phyloP scores from a whole-genome alignment of 139 green algal species.

The Pycnococcus provasolii region DNA sequence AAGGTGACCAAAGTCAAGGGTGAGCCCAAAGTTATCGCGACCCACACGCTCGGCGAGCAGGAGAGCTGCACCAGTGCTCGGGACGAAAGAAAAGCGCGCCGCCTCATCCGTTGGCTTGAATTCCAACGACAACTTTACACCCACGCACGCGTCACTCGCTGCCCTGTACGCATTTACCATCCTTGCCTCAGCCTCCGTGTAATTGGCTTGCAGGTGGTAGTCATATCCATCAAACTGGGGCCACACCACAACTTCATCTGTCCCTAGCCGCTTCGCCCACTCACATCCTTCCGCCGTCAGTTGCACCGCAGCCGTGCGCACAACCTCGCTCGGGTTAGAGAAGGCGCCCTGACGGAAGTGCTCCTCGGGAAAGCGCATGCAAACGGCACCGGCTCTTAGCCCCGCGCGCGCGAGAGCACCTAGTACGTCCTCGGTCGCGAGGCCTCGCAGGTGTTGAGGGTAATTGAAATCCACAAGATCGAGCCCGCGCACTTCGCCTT shows the following conservation, averaged over 20 bases:
- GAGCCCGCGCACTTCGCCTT: constrained; percentile 36
- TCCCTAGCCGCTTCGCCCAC: constrained; percentile 35
- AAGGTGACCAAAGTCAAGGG: constrained; percentile 52
- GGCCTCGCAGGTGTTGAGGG: constrained; percentile 38
- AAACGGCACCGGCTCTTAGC: constrained; percentile 33
- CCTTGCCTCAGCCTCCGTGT: constrained; percentile 31
- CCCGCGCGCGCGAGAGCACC: constrained; percentile 23
- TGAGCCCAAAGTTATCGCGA: constrained; percentile 49
- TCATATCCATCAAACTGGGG: constrained; percentile 50
- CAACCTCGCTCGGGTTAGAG: constrained; percentile 30
- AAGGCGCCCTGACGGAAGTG: constrained; percentile 38
- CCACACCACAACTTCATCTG: constrained; percentile 42
- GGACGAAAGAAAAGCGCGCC: constrained; percentile 38
- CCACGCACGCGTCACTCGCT: constrained; percentile 23
- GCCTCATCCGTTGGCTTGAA: constrained; percentile 52
- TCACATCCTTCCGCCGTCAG: constrained; percentile 36
- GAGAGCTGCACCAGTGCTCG: constrained; percentile 39
- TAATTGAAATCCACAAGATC: constrained; percentile 49
- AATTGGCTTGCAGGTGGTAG: constrained; percentile 47
- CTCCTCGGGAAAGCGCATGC: constrained; percentile 41
- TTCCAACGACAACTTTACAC: constrained; percentile 40
- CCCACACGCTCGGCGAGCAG: constrained; percentile 34
- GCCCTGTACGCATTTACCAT: constrained; percentile 30
- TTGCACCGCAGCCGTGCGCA: constrained; percentile 28
- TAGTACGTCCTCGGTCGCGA: constrained; percentile 11